Percentiles rank a stretch among this genome's conserved stretches.
Evolutionary conservation across 2,329 filamentous ascomycete genomes (phyloP).

Genomic region (Westerdykella ornata): DNA sequence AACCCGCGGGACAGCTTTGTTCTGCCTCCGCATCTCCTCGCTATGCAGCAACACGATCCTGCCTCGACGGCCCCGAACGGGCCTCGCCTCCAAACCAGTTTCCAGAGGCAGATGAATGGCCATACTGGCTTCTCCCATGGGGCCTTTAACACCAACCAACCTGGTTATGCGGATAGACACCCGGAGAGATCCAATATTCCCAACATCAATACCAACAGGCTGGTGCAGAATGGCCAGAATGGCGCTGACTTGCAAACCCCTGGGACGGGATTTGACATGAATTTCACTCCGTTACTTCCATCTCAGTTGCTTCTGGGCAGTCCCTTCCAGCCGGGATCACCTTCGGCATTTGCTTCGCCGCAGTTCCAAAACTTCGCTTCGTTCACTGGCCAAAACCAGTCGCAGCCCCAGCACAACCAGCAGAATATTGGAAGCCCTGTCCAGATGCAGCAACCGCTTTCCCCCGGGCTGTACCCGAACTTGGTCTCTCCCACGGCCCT

Average conservation of each 20-base stretch:
- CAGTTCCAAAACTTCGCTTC: slow-evolving; percentile 81
- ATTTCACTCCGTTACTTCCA: slow-evolving; percentile 91
- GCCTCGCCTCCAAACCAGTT: slow-evolving; percentile 54
- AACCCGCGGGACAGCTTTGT: slow-evolving; percentile 74
- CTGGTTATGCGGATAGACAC: slow-evolving; percentile 79
- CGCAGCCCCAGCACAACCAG: slow-evolving; percentile 53
- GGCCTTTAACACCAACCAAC: slow-evolving; percentile 77
- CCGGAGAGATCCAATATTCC: slow-evolving; percentile 80
- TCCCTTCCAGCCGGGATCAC: slow-evolving; percentile 92
- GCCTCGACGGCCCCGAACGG: slow-evolving; percentile 54
- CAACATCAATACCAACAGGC: slow-evolving; percentile 78
- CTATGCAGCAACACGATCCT: slow-evolving; percentile 82
- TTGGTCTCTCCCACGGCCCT: slow-evolving; percentile 82
- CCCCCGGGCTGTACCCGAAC: slow-evolving; percentile 74
- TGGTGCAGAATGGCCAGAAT: slow-evolving; percentile 51
- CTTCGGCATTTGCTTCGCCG: slow-evolving; percentile 79
- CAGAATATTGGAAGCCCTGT: slow-evolving; percentile 67
- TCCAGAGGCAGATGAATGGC: slow-evolving; percentile 65
- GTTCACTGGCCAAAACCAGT: slow-evolving; percentile 55
- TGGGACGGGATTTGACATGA: slow-evolving; percentile 90
- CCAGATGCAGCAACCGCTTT: slow-evolving; percentile 63
- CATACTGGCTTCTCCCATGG: slow-evolving; percentile 90
- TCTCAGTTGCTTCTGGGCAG: slow-evolving; percentile 92
- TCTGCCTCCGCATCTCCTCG: slow-evolving; percentile 75
- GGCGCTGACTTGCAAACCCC: slow-evolving; percentile 74